Evolutionary conservation across 805 yeast species (phyloP), one percentile per base, ranked within the genome.

Genomic region (Teunomyces panamensis): DNA sequence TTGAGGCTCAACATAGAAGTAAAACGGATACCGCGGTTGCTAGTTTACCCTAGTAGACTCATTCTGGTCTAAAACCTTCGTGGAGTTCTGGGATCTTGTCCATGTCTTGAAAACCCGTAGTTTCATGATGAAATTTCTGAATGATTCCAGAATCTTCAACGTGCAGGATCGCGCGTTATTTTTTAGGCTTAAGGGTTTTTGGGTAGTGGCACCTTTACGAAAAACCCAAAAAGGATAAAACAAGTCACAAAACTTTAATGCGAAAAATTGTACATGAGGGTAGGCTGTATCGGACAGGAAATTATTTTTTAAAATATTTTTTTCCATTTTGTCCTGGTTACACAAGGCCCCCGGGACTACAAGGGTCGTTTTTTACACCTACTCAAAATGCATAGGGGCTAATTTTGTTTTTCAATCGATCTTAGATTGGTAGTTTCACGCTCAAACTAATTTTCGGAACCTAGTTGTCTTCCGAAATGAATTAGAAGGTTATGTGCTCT

Each of bases 101-200:
- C 16, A 32, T 32, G 34, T 32, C 13, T 32, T 16, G 14, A 32
- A 32, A n/a, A 6, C 34, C 30, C 8, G 9, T 9, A 16, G 26
- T 17, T 36, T 36, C 26, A 16, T 20, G 16, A 7, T 16, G 7
- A 20, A 16, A 36, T 36, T 9, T 11, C 20, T 9, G 33, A 13
- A 39, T 16, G 43, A 39, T 44, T 44, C 47, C 43, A 44, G 47
- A 44, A 44, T 44, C 47, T 37, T 11, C 7, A 14, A 11, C 24
- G n/a, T 43, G 39, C 29, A 20, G 9, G 39, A 20, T 16, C 26
- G 11, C 13, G 39, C 39, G 26, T 20, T 37, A 37, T 37, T 37
- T 37, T 37, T 37, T 26, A 26, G 29, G 11, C 16, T 13, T 16
- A 34, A 34, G 27, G 17, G 27, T 36, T 36, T 36, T 26, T 5